Base-by-base conservation (phyloP, 2,329 filamentous ascomycete genomes). In the Stagonosporopsis rhizophila region DNA sequence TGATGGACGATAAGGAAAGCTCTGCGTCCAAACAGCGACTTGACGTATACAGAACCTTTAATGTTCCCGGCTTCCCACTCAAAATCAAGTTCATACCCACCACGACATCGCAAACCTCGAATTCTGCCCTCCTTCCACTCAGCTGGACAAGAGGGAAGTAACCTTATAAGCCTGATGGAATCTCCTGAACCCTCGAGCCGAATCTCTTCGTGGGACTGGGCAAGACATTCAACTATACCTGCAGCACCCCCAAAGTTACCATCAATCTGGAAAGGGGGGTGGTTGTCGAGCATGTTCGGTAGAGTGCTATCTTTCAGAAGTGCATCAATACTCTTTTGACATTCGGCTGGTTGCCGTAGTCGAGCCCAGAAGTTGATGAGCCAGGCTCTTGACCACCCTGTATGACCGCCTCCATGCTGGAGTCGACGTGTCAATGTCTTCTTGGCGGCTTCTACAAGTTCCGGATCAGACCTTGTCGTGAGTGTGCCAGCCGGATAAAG, bases 301-400 rank as follows among this genome's bases (percentile, higher is more conserved):
- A 81, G 61, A 0, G 79, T 81, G 3, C 78, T 79, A 3, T 75
- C 66, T 12, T 65, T 67, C 28, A 82, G 59, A 6, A 81, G 64
- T n/a, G 69, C 65, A 17, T 77, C 65, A 22, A 81, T 60, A 53
- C 81, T 76, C 27, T 70, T 62, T 34, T 73, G 62, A 49, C 74
- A 76, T 34, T 76, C 71, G 34, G 75, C 72, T 3, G 60, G 57
- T 65, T 80, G 75, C 11, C 75, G 71, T 3, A 84, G 67, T 0
- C 82, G 76, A 12, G 81, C 81, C 47, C 80, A 79, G 35, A 83
- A 69, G 37, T 79, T 81, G n/a, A 83, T 70, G 0, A 80, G 66
- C 81, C 81, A 84, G 5, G 80, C 80, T 15, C 79, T 74, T 4
- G 80, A 81, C 82, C 82, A 84, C 0, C 82, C 82, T 0, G 81